Percentiles rank a stretch among this genome's conserved stretches.
These are phyloP conservation scores for Rhazya stricta DNA, from an alignment of 257 asterid species.

Conservation along the genomic window DNA sequence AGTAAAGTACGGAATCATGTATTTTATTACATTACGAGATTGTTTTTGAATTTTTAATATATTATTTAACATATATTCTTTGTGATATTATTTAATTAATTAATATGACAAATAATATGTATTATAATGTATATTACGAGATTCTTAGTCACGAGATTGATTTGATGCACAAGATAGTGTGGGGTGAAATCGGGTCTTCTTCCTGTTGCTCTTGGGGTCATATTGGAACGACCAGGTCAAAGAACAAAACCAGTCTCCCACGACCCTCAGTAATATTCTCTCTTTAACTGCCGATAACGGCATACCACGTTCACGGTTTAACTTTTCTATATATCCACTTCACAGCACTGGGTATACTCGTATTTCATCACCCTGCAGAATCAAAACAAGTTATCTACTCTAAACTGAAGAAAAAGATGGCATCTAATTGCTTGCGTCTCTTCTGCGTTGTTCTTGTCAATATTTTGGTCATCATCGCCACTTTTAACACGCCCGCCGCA, in stretches of 20 bases:
- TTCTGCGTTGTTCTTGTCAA: not conserved
- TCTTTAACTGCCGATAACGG: not conserved
- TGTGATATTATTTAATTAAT: too few species aligned
- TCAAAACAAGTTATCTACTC: not conserved
- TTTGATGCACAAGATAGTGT: too few species aligned
- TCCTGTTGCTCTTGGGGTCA: too few species aligned
- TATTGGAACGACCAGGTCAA: conserved; percentile 10
- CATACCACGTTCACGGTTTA: not conserved
- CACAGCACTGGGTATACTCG: not conserved
- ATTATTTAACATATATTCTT: too few species aligned
- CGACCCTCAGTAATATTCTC: not conserved
- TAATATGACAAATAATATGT: too few species aligned
- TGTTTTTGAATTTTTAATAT: too few species aligned
- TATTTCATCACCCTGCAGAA: not conserved
- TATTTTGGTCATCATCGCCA: not conserved
- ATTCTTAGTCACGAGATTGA: too few species aligned
- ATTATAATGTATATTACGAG: too few species aligned
- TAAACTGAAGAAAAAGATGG: not conserved
- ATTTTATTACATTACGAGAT: too few species aligned
- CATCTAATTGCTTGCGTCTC: not conserved
- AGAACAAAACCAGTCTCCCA: not conserved
- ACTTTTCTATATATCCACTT: not conserved
- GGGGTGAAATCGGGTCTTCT: too few species aligned
- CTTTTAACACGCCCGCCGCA: conserved; percentile 13
- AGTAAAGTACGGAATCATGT: too few species aligned